Percentiles rank a stretch among this genome's conserved stretches.
phyloP scores from a whole-genome alignment of 192 early-diverging fungal genomes.

The Borealophlyctis nickersoniae region DNA sequence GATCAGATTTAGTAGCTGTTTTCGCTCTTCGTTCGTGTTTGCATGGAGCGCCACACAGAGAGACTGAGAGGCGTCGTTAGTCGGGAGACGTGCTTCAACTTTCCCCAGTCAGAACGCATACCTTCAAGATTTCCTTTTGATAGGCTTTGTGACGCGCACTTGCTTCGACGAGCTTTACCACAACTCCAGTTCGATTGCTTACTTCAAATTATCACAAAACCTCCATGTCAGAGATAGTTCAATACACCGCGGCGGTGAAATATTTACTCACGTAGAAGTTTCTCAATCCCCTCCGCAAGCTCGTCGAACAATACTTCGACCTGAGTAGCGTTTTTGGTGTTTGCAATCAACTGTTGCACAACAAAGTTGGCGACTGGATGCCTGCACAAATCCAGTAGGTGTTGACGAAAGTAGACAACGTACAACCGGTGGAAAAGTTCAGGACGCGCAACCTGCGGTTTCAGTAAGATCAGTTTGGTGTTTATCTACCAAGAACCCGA shows the following conservation, averaged over 20 bases:
- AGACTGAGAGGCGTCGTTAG: constrained; percentile 3
- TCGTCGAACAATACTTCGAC: constrained; percentile 66
- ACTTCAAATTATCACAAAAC: background rate
- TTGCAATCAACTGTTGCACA: constrained; percentile 69
- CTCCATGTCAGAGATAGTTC: background rate
- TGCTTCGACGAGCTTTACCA: constrained; percentile 66
- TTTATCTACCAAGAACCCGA: too few relatives aligned
- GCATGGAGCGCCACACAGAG: constrained; percentile 52
- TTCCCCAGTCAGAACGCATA: constrained; percentile 24
- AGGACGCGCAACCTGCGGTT: constrained; percentile 3
- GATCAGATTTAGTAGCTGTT: constrained; percentile 58
- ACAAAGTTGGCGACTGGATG: constrained; percentile 82
- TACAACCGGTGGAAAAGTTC: constrained; percentile 62
- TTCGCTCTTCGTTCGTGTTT: constrained; percentile 44
- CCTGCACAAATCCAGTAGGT: constrained; percentile 57
- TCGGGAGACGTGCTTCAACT: too few relatives aligned
- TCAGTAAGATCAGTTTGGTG: too few relatives aligned
- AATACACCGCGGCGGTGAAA: background rate
- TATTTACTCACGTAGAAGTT: constrained; percentile 54
- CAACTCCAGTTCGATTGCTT: constrained; percentile 64
- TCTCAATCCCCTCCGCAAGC: constrained; percentile 50
- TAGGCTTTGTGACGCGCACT: constrained; percentile 54
- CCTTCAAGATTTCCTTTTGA: constrained; percentile 60
- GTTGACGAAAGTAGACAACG: constrained; percentile 58
- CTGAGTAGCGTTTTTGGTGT: constrained; percentile 58